Base-by-base conservation (phyloP, 495 filamentous ascomycete species). In the Staphylotrichum longicolle region DNA sequence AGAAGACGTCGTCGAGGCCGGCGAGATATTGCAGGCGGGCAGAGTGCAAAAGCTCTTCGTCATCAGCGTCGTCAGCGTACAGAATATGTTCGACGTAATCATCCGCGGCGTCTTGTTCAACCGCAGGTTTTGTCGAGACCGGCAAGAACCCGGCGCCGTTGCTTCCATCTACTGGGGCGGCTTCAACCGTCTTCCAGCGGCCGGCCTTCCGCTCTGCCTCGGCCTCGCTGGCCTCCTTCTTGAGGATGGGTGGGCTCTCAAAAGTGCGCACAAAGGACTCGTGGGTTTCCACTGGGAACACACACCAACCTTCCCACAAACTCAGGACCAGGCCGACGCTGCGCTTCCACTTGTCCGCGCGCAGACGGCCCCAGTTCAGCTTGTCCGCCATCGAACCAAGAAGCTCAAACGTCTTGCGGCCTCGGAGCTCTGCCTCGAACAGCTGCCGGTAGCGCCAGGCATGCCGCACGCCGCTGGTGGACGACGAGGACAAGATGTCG, bases 391-490 rank as follows among this genome's bases (percentile, higher is more conserved):
- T 80, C 60, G 83, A 77, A 7, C 93, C 94, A 8, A 98, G 81
- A 55, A 85, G 78, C 66, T 91, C 91, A 66, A 98, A 98, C 2
- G 90, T 86, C 41, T 86, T 80, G 42, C 85, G 82, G 5, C 82
- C 73, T 39, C 85, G 84, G 7, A 98, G 77, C 0, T 87, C 85
- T 0, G 78, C 75, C 72, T 96, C 95, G 64, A 98, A 94, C 27
- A 94, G 77, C 68, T 90, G 86, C 20, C 93, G 84, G 67, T 94
- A 98, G 46, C 91, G 86, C 91, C 91, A 98, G 5, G 91, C 91
- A 69, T 93, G 89, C 1, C 91, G 83, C 40, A 96, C 88, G 0
- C 91, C 91, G 63, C 85, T 87, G 1, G 89, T 91, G 1, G 90
- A 88, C 4, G 89, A 91, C 3, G 91, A 89, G 1, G 88, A 91